phyloP scores from a whole-genome alignment of 192 early-diverging fungal genomes.

The Podila epicladia region DNA sequence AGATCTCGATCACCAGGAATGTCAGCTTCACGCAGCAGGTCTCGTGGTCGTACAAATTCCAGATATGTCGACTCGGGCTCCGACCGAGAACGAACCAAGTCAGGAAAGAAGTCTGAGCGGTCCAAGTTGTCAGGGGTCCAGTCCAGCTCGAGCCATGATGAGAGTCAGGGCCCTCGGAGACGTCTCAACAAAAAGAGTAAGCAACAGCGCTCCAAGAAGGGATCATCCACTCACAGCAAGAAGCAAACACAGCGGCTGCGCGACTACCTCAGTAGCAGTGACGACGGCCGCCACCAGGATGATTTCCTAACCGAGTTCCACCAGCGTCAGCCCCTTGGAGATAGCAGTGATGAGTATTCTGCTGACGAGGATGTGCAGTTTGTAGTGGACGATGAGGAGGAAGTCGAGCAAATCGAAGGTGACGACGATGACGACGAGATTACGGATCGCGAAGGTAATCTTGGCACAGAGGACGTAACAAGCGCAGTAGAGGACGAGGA shows the following conservation, averaged over 20 bases:
- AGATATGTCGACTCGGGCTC: conserved; percentile 25
- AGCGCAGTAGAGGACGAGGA: conserved; percentile 20
- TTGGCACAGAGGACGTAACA: conserved; percentile 9
- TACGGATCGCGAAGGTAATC: neutral
- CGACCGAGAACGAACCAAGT: conserved; percentile 11
- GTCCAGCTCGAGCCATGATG: conserved; percentile 39
- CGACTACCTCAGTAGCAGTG: conserved; percentile 60
- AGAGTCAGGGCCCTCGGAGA: conserved; percentile 21
- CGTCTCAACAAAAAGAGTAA: conserved; percentile 19
- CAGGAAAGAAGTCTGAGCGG: conserved; percentile 4
- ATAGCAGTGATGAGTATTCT: conserved; percentile 28
- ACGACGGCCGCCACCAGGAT: conserved; percentile 51
- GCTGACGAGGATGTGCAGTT: conserved; percentile 30
- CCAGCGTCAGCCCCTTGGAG: conserved; percentile 48
- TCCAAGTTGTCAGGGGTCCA: neutral
- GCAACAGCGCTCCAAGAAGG: conserved; percentile 13
- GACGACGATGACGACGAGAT: conserved; percentile 39
- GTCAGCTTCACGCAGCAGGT: conserved; percentile 18
- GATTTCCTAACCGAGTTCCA: conserved; percentile 61
- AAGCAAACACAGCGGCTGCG: conserved; percentile 53
- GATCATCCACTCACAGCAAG: conserved; percentile 15
- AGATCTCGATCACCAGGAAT: conserved; percentile 9
- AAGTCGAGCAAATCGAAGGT: conserved; percentile 28
- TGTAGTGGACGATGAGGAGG: conserved; percentile 46
- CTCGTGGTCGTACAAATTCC: conserved; percentile 17